Evolutionary conservation across 441 rosid species (phyloP), one percentile per base, ranked within the genome.

Genomic region (Syzygium syzygioides): DNA sequence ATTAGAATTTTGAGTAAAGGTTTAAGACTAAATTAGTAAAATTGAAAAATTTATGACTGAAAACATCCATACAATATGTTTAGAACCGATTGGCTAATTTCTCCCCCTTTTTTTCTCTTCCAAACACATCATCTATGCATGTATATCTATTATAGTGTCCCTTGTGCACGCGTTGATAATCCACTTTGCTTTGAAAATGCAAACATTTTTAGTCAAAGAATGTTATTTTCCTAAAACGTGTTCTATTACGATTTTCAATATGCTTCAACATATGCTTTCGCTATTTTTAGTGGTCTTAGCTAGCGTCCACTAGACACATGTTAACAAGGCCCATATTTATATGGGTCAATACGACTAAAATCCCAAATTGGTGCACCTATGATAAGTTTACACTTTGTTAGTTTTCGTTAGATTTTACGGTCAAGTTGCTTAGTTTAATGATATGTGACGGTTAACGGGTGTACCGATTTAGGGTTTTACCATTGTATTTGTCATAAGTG

Each of bases 1-100:
- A 23, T 71, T 6, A 68, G 13, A 68, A 19, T 20, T 34, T 4
- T 0, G 0, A 4, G 11, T 5, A 68, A 68, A 34, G 0, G 1
- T 37, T 71, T 71, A 37, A 1, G 0, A 71, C 14, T 12, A 37
- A 37, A 37, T 71, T 0, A 1, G 1, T 0, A 10, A 71, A 37
- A 71, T 37, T 20, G 3, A 71, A 18, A 37, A 14, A 0, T 34
- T 71, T 20, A 37, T 11, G 50, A 37, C 12, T 37, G 11, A 11
- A 71, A 9, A 5, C 9, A 37, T 37, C 9, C 3, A 0, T 14
- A 20, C 15, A 4, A 11, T 23, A 0, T 7, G 14, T 71, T 37
- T 71, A 71, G 4, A 23, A 25, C 0, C 1, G 17, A 20, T 37
- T 11, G n/a, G 14, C 14, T 37, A 71, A 37, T 25, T 71, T 71